Percentiles rank a stretch among this genome's conserved stretches.
phyloP scores from a whole-genome alignment of 2,329 filamentous ascomycete genomes.

The Alternaria angustiovoidea region DNA sequence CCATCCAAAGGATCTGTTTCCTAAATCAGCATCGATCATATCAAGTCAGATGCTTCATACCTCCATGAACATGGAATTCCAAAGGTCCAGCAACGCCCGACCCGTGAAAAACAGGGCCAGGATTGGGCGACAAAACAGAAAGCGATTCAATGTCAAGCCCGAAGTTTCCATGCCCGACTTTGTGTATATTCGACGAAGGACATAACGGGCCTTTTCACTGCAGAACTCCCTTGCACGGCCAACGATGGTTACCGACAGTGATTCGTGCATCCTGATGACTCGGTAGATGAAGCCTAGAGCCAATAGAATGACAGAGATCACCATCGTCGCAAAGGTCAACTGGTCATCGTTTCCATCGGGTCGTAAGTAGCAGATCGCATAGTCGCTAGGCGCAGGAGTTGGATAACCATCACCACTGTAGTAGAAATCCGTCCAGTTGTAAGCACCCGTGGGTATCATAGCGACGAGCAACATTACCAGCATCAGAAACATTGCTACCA shows the following conservation, averaged over 20 bases:
- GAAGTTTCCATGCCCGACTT: not conserved
- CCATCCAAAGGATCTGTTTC: not conserved
- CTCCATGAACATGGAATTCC: not conserved
- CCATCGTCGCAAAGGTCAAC: not conserved
- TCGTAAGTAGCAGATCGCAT: not conserved
- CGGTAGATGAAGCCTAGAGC: not conserved
- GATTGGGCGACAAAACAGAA: not conserved
- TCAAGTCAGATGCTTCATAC: not conserved
- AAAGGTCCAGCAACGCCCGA: not conserved
- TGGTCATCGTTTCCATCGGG: not conserved
- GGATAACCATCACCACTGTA: rapidly evolving
- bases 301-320: not conserved
- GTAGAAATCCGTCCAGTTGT: no score
- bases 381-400: not conserved
- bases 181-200: not conserved
- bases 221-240: not conserved
- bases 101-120: not conserved
- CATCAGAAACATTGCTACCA: no score
- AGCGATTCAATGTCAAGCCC: not conserved
- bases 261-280: not conserved
- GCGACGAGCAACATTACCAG: no score
- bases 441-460: no score
- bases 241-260: not conserved
- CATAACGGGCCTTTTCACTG: rapidly evolving
- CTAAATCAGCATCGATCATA: no score